Conservation (phyloP, 139 green algal species). For the Chlorella vulgaris region DNA sequence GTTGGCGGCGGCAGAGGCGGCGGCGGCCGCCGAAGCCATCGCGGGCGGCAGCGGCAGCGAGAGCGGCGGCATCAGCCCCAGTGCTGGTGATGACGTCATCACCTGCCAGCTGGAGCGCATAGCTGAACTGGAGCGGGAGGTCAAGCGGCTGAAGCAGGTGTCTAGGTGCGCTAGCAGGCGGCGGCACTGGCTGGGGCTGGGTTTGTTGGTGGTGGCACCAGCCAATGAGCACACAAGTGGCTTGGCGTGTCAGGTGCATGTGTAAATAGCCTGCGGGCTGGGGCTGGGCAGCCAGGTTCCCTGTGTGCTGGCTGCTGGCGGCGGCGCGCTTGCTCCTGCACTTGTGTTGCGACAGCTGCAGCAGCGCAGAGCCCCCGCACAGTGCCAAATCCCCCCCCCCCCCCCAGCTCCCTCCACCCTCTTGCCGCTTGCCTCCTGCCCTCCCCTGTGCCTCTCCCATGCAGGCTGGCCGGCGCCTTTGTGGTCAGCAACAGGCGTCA, state of each 20-base stretch:
- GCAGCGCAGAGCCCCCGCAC: no score
- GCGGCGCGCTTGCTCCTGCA: background rate
- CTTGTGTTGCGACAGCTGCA: no score
- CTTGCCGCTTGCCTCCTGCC: background rate
- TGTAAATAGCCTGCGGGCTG: no score
- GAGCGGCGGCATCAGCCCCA: background rate
- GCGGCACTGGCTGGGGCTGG: no score
- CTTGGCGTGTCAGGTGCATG: no score
- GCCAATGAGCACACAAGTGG: no score
- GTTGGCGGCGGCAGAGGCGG: conserved; percentile 1
- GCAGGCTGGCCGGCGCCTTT: conserved; percentile 43
- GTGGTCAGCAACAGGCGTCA: conserved; percentile 30
- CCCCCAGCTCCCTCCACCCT: no score
- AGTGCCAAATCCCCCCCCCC: no score
- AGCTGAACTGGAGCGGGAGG: conserved; percentile 66
- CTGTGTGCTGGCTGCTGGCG: conserved; percentile 1
- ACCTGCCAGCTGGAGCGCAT: conserved; percentile 58
- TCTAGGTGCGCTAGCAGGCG: conserved; percentile 19
- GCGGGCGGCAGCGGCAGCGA: conserved; percentile 1
- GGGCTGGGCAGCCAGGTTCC: no score
- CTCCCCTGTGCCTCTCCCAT: background rate
- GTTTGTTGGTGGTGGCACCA: no score
- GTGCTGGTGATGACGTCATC: conserved; percentile 11
- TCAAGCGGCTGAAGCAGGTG: conserved; percentile 54
- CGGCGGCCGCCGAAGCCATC: background rate